Evolutionary conservation across 805 yeast species (phyloP), one percentile per base, ranked within the genome.

Genomic region (Barnettozyma sp.): DNA sequence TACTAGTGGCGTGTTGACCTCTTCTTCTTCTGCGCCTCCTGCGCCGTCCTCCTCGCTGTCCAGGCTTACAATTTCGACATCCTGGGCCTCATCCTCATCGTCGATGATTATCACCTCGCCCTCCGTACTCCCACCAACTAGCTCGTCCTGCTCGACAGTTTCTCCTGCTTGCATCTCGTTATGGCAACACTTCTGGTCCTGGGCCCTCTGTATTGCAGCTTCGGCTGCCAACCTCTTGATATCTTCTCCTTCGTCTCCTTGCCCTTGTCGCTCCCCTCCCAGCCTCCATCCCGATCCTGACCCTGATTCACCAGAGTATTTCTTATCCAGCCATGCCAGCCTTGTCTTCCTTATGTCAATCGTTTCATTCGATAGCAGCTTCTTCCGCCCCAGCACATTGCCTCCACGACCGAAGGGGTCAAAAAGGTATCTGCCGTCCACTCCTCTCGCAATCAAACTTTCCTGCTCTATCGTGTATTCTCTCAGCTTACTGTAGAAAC

Each of bases 401-500:
- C 55, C 55, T 8, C 22, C 14, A 2, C 50, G 49, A 4, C 20
- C 28, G 20, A 45, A 37, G 7, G 36, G 30, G 24, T 30, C 29
- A 7, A 20, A 16, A 10, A 30, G 16, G 17, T 20, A 26, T 16
- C 28, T 34, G 6, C 45, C 46, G 13, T 36, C 27, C 2, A 34
- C 26, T 0, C 70, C 68, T 20, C 62, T 59, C 26, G 59, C 40
- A 44, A 67, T 69, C 28, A 70, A 50, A 7, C 63, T 59, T 35
- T 65, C 66, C 48, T 60, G 42, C 30, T 44, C 49, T 2, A 25
- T 30, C 5, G 30, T 72, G 26, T 82, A 62, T 40, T 71, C 75
- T 36, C 82, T 90, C 44, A 86, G 56, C 34, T 69, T 68, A 34
- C 62, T 61, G 53, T 84, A 84, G 52, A 90, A 90, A 40, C 59